Base-by-base conservation (phyloP, 352 stramenopile genomes). In the Globisporangium cystogenes region DNA sequence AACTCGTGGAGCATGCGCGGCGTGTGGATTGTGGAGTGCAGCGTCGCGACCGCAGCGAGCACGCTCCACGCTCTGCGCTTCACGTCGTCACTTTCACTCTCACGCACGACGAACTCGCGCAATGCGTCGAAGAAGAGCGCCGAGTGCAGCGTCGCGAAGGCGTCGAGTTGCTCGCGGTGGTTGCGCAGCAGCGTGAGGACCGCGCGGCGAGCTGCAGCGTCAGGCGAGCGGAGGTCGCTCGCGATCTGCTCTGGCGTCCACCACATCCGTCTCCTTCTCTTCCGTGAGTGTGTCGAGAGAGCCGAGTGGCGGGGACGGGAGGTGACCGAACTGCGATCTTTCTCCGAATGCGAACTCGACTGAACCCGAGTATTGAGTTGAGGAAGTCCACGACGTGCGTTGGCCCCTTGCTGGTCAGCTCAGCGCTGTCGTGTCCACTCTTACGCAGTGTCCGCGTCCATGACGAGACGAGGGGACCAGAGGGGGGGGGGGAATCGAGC, bases 81-180 rank as follows among this genome's bases (percentile, higher is more conserved):
- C 20, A 48, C 37, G 14, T 55, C 49, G 18, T 47, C 23, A 18
- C 12, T 2, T 24, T 55, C 49, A 10, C 40, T 11, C 3, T 37
- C 16, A 8, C 49, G 49, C 24, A 21, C 37, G 36, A 37, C 23
- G 16, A 48, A 6, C 1, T 41, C 16, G 0, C 4, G 20, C 18
- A 55, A 7, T 3, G 26, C 24, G 12, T 11, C 11, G 35, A 55
- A 55, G 49, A 46, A 55, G 24, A 55, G 27, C 18, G 26, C 37
- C 8, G 48, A 16, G 23, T 46, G 35, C 20, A 36, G 35, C 35
- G 35, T 53, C 48, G 40, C 48, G 27, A 53, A 53, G 16, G 7
- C 10, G 16, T 55, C 37, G 7, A 55, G 48, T 16, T 31, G 20
- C 18, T 21, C 16, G 23, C n/a, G 49, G 31, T 48, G 49, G 18